These are phyloP conservation scores for Begonia loranthoides DNA, from an alignment of 306 rosid species.

Conservation along the genomic window DNA sequence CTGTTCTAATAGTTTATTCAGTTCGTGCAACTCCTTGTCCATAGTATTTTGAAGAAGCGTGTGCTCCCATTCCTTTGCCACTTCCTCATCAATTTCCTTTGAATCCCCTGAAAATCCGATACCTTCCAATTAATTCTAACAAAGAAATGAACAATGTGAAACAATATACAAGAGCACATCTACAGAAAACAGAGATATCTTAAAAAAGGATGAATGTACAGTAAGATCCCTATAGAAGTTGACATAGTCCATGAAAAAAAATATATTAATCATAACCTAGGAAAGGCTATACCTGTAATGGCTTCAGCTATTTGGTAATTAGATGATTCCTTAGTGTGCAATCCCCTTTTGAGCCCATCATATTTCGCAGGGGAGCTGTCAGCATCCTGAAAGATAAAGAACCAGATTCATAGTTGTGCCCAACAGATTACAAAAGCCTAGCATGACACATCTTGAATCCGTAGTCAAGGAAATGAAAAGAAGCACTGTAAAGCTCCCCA, in stretches of 20 bases:
- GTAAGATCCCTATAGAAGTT: too few species aligned
- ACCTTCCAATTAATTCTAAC: slow-evolving; percentile 9
- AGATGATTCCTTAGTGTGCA: slow-evolving; percentile 48
- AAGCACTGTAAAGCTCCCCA: too few species aligned
- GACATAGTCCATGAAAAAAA: not conserved
- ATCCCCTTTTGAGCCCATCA: slow-evolving; percentile 84
- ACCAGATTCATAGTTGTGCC: slow-evolving; percentile 10
- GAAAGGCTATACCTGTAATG: slow-evolving; percentile 37
- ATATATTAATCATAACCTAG: slow-evolving; percentile 5
- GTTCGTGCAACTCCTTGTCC: slow-evolving; percentile 92
- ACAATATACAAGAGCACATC: not conserved
- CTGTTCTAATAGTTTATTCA: slow-evolving; percentile 87
- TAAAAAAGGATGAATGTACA: too few species aligned
- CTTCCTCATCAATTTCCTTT: slow-evolving; percentile 86
- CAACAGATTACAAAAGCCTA: slow-evolving; percentile 1
- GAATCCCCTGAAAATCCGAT: slow-evolving; percentile 54
- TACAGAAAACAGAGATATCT: too few species aligned
- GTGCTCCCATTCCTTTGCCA: slow-evolving; percentile 96
- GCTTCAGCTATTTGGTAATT: slow-evolving; percentile 78
- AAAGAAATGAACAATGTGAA: slow-evolving; percentile 4
- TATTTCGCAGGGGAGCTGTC: slow-evolving; percentile 39
- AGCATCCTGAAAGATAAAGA: slow-evolving; percentile 53
- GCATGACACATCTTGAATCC: not conserved
- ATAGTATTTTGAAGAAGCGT: slow-evolving; percentile 85
- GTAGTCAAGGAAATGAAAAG: not conserved